Percentiles rank a stretch among this genome's conserved stretches.
Evolutionary conservation across 75 land plant species (phyloP).

Genomic region (Selaginella tamariscina): DNA sequence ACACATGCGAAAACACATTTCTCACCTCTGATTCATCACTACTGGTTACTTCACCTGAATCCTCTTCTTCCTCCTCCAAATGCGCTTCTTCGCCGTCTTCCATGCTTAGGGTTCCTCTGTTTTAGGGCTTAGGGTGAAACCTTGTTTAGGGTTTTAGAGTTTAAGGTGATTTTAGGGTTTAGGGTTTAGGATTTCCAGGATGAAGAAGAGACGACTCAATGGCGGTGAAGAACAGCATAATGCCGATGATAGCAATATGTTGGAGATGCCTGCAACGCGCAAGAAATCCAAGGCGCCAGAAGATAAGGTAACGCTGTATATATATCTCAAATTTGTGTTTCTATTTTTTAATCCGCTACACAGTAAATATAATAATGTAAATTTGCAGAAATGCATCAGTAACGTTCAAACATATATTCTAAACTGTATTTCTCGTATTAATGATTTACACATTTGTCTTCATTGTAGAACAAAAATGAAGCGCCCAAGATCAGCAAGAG

Average conservation of each 20-base stretch:
- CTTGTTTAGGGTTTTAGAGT: too few species aligned
- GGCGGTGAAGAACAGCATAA: neutral
- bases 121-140: too few species aligned
- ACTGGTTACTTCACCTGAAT: neutral
- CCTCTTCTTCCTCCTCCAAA: neutral
- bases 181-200: too few species aligned
- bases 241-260: neutral
- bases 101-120: too few species aligned
- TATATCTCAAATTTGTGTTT: neutral
- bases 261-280: neutral
- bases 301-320: too few species aligned
- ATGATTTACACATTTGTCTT: too few species aligned
- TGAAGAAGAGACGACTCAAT: neutral
- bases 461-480: neutral
- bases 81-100: neutral
- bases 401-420: neutral
- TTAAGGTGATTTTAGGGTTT: too few species aligned
- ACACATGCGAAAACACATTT: too few species aligned
- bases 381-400: too few species aligned
- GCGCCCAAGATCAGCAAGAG: conserved; percentile 37
- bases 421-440: neutral
- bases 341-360: neutral
- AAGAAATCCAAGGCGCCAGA: neutral
- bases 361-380: too few species aligned
- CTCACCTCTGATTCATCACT: too few species aligned